phyloP scores from a whole-genome alignment of 2,329 filamentous ascomycete species.

The Epichloe baconii region DNA sequence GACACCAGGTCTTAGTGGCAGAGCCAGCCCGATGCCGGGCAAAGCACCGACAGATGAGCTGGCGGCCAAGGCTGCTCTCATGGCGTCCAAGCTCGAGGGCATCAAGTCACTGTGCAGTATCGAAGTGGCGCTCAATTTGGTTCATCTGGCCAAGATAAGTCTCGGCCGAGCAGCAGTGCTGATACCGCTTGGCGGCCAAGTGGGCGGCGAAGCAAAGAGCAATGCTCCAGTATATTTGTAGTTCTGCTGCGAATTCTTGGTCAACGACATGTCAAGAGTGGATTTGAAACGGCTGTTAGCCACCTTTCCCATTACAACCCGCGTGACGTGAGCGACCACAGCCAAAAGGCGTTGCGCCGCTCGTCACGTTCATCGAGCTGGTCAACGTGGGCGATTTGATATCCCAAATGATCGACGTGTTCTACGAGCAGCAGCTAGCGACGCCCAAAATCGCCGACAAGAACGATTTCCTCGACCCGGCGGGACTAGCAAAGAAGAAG shows the following conservation, averaged over 20 bases:
- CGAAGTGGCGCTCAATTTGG: slow-evolving; percentile 80
- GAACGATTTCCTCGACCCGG: slow-evolving; percentile 88
- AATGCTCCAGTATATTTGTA: slow-evolving; percentile 84
- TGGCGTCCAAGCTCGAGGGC: slow-evolving; percentile 87
- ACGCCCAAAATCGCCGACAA: slow-evolving; percentile 72
- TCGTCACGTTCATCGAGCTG: slow-evolving; percentile 91
- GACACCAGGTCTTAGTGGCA: slow-evolving; percentile 31
- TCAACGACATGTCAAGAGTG: slow-evolving; percentile 74
- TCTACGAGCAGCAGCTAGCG: slow-evolving; percentile 90
- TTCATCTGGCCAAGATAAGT: slow-evolving; percentile 77
- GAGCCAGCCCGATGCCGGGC: slow-evolving; percentile 27
- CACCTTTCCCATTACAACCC: slow-evolving; percentile 89
- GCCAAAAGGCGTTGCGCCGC: slow-evolving; percentile 66
- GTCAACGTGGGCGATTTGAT: slow-evolving; percentile 98
- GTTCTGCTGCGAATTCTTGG: slow-evolving; percentile 73
- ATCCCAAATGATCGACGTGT: slow-evolving; percentile 97
- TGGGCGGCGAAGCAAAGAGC: slow-evolving; percentile 71
- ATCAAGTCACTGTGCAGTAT: slow-evolving; percentile 95
- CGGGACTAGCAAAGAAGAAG: slow-evolving; percentile 89
- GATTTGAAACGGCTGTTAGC: slow-evolving; percentile 83
- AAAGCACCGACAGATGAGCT: slow-evolving; percentile 82
- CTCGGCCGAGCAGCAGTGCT: slow-evolving; percentile 78
- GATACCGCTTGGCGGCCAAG: slow-evolving; percentile 64
- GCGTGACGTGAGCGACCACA: slow-evolving; percentile 61
- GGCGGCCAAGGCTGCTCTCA: slow-evolving; percentile 92